Conservation (phyloP, 345 rosid species). For the Citrus mangshanensis region DNA sequence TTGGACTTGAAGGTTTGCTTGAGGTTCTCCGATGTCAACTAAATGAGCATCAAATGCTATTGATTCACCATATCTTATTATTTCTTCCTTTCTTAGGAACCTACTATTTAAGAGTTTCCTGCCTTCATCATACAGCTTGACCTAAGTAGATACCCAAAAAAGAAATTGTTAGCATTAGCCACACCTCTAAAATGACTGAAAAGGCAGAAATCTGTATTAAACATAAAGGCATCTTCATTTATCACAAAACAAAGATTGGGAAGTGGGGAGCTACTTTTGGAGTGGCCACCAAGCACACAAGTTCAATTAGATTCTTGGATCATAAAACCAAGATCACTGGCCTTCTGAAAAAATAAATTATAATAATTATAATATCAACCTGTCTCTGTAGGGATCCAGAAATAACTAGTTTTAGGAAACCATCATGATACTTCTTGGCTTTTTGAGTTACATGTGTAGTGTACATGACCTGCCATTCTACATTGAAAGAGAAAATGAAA, state of each 20-base stretch:
- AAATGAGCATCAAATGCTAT: slow-evolving; percentile 38
- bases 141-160: slow-evolving; percentile 31
- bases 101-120: slow-evolving; percentile 34
- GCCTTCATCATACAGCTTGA: slow-evolving; percentile 51
- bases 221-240: background rate
- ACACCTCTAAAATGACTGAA: background rate
- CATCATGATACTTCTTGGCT: slow-evolving; percentile 64
- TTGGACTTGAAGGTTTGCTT: slow-evolving; percentile 18
- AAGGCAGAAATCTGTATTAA: background rate
- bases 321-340: background rate
- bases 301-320: background rate
- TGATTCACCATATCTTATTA: slow-evolving; percentile 42
- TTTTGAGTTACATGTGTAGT: slow-evolving; percentile 55
- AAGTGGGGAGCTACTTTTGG: background rate
- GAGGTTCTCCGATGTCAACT: slow-evolving; percentile 51
- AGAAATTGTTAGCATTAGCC: slow-evolving; percentile 10
- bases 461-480: slow-evolving; percentile 53
- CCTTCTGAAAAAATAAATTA: background rate
- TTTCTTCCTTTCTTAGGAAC: slow-evolving; percentile 52
- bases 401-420: slow-evolving; percentile 36
- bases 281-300: background rate
- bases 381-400: slow-evolving; percentile 41
- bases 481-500: background rate
- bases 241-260: background rate
- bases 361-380: slow-evolving; percentile 30